A percentile compares a stretch with the other conserved stretches of the same genome.
These are phyloP conservation scores for Ophiosphaerella narmari DNA, from an alignment of 2,329 filamentous ascomycete genomes.

Conservation along the genomic window DNA sequence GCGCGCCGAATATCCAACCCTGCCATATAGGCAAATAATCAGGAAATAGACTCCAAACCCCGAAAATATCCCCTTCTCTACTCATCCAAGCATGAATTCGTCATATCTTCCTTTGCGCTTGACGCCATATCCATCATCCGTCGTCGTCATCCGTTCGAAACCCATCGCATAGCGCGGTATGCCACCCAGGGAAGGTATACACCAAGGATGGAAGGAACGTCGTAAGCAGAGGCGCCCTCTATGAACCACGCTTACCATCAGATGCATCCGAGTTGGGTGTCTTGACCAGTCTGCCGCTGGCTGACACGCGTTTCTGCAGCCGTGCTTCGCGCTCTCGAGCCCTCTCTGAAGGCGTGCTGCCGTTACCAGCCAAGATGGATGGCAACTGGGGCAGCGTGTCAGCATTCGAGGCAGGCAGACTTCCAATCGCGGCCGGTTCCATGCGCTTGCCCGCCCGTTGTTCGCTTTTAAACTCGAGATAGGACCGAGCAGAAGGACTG, in stretches of 20 bases:
- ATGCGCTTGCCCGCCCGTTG: conserved; percentile 47
- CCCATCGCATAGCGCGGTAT: conserved; percentile 37
- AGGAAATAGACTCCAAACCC: background rate
- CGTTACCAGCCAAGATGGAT: conserved; percentile 49
- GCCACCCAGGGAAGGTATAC: conserved; percentile 40
- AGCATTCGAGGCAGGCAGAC: conserved; percentile 50
- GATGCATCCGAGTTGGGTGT: conserved; percentile 29
- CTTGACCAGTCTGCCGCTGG: conserved; percentile 48
- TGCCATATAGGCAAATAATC: background rate
- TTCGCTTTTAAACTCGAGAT: conserved; percentile 77
- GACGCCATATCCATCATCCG: conserved; percentile 3
- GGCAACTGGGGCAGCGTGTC: conserved; percentile 70
- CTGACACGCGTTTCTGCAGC: conserved; percentile 48
- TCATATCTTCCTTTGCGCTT: background rate
- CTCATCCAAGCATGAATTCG: background rate
- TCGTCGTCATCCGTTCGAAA: conserved; percentile 31
- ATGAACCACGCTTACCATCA: conserved; percentile 44
- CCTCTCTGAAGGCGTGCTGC: conserved; percentile 46
- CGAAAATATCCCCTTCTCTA: background rate
- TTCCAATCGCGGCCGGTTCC: conserved; percentile 53
- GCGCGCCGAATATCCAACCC: background rate
- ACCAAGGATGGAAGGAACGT: conserved; percentile 31
- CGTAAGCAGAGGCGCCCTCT: conserved; percentile 34
- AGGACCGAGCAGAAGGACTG: conserved; percentile 77
- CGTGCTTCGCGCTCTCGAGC: conserved; percentile 43